phyloP scores from a whole-genome alignment of 1,284 basidiomycete species.

The Pseudomicrostroma phylloplanum region DNA sequence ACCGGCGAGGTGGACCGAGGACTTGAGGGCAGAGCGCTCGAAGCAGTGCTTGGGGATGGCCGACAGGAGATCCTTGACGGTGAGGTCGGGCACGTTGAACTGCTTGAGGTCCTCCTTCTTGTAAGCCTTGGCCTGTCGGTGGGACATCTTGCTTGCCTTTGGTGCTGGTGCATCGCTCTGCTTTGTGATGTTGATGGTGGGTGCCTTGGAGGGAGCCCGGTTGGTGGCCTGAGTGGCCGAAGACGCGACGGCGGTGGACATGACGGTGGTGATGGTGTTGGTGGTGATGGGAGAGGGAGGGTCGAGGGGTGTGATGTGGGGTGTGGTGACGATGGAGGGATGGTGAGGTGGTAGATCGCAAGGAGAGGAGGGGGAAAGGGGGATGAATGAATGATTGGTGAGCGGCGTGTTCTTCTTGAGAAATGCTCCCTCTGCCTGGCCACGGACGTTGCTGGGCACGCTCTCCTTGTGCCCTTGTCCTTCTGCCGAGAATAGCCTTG shows the following conservation, averaged over 20 bases:
- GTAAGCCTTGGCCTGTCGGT: constrained; percentile 38
- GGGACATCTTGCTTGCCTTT: constrained; percentile 23
- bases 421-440: neutral
- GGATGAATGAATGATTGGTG: neutral
- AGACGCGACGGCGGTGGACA: constrained; percentile 1
- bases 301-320: neutral
- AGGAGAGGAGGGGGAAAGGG: neutral
- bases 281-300: neutral
- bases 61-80: constrained; percentile 76
- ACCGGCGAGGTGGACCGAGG: constrained; percentile 73
- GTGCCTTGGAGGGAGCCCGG: neutral
- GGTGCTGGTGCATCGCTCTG: neutral
- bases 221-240: constrained; percentile 1
- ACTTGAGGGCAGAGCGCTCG: constrained; percentile 78
- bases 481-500: neutral
- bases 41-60: constrained; percentile 87
- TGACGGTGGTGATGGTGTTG: constrained; percentile 2
- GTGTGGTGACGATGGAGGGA: neutral
- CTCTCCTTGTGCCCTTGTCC: neutral
- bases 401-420: neutral
- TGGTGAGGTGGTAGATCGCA: no score
- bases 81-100: constrained; percentile 70
- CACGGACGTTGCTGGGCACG: neutral
- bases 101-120: constrained; percentile 44
- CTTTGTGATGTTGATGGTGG: neutral